Evolutionary conservation across 306 rosid species (phyloP), one percentile per base, ranked within the genome.

Genomic region (Castanea crenata): DNA sequence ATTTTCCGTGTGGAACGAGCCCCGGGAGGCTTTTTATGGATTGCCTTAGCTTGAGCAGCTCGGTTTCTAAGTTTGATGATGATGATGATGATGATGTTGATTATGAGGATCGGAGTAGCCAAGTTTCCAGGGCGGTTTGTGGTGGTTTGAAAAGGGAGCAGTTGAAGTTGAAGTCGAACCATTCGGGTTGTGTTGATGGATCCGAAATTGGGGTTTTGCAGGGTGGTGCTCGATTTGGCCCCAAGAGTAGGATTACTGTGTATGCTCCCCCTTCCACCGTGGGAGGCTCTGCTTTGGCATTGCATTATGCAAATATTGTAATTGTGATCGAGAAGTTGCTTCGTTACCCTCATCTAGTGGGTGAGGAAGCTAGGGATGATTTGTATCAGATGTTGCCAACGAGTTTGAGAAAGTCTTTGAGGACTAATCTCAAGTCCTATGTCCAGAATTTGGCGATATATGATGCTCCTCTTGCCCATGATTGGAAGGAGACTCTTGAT

Each of bases 391-490:
- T 95, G 98, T 85, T 95, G 63, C 98, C 99, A 8, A 87, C 88
- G 23, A 95, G 97, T 81, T 81, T 95, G 81, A 95, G 96, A 82
- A 71, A 79, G 73, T 89, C 92, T 69, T 85, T 95, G 74, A 89
- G 87, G 88, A 76, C 87, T 41, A 90, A 89, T 79, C 92, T 95
- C 79, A 92, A 89, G 92, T 86, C 92, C 76, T 95, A 90, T 69
- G 90, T 87, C 46, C 91, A 93, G 86, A 86, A 88, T 79, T 78
- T 95, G 72, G 98, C 97, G 3, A 95, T 95, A 84, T 95, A 91
- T 70, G 99, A 95, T 78, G 99, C 99, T 7, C 99, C 99, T 74
- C 94, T 95, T 15, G 99, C 99, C 14, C 99, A 92, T 55, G 92
- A 88, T 69, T 95, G 99, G 99, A 93, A 93, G 88, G 94, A 83